A percentile compares a stretch with the other conserved stretches of the same genome.
These are phyloP conservation scores for Chlorella sp. DNA, from an alignment of 139 green algal species.

Conservation along the genomic window DNA sequence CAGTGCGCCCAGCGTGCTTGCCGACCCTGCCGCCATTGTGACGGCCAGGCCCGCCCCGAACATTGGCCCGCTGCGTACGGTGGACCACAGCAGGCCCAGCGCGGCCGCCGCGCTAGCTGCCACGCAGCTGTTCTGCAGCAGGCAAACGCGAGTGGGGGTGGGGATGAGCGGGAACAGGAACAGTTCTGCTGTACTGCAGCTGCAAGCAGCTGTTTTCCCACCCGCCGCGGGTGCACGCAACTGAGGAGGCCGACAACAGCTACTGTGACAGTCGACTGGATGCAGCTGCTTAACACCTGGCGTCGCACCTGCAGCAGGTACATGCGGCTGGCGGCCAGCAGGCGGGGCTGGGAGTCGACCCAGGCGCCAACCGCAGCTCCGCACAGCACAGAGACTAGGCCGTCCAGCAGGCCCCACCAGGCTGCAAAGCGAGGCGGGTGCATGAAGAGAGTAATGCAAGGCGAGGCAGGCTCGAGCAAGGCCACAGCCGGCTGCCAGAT, in stretches of 20 bases:
- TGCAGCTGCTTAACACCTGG: no score
- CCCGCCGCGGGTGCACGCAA: no score
- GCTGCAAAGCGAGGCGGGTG: background rate
- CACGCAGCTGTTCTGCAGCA: slow-evolving; percentile 73
- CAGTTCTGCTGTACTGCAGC: no score
- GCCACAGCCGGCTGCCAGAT: no score
- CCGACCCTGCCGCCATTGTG: slow-evolving; percentile 52
- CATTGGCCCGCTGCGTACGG: background rate
- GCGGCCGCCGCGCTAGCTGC: slow-evolving; percentile 53
- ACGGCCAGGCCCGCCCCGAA: slow-evolving; percentile 56
- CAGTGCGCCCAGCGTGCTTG: slow-evolving; percentile 63
- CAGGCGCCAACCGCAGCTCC: slow-evolving; percentile 52
- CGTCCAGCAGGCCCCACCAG: slow-evolving; percentile 71
- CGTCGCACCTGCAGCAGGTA: slow-evolving; percentile 74
- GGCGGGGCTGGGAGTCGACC: slow-evolving; percentile 49
- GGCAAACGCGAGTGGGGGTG: slow-evolving; percentile 53
- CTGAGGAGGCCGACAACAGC: no score
- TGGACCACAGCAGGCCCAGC: slow-evolving; percentile 42
- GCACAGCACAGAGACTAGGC: slow-evolving; percentile 41
- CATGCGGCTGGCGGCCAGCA: slow-evolving; percentile 50
- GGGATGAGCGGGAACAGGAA: no score
- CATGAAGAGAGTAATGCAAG: no score
- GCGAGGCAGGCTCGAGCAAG: no score
- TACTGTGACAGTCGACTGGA: no score
- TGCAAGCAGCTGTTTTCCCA: no score